Conservation (phyloP, 495 filamentous ascomycete species). For the Polyplosphaeria fusca region DNA sequence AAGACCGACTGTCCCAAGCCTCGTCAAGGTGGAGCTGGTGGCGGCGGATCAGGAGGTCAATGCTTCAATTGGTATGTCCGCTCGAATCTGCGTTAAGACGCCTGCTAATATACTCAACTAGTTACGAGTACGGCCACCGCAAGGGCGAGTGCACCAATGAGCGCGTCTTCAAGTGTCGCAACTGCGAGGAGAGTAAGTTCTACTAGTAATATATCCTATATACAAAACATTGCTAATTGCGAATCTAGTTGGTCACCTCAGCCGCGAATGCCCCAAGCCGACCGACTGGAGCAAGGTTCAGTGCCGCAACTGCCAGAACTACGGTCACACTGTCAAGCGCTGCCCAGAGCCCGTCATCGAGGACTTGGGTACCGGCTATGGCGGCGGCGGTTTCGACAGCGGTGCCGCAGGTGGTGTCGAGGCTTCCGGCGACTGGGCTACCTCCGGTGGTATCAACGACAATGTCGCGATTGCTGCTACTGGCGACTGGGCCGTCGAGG, state of each 20-base stretch:
- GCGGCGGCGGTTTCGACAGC: not conserved
- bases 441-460: no score
- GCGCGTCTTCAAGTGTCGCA: constrained; percentile 59
- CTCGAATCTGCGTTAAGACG: not conserved
- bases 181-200: constrained; percentile 56
- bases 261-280: constrained; percentile 32
- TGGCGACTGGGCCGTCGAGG: constrained; percentile 5
- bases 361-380: not conserved
- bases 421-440: constrained; percentile 7
- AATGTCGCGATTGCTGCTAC: not conserved
- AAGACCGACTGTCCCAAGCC: constrained; percentile 59
- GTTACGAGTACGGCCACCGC: constrained; percentile 47
- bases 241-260: constrained; percentile 56
- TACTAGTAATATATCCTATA: not conserved
- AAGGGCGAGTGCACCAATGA: constrained; percentile 56
- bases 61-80: constrained; percentile 56
- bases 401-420: not conserved
- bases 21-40: constrained; percentile 67
- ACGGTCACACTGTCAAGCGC: constrained; percentile 24
- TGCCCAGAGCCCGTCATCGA: constrained; percentile 19
- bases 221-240: not conserved
- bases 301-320: constrained; percentile 33
- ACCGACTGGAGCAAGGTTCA: constrained; percentile 28
- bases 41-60: constrained; percentile 62
- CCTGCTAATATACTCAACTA: constrained; percentile 4